Percentiles rank a stretch among this genome's conserved stretches.
Conservation (phyloP, 768 basidiomycete genomes). For the Kwoniella sp. region DNA sequence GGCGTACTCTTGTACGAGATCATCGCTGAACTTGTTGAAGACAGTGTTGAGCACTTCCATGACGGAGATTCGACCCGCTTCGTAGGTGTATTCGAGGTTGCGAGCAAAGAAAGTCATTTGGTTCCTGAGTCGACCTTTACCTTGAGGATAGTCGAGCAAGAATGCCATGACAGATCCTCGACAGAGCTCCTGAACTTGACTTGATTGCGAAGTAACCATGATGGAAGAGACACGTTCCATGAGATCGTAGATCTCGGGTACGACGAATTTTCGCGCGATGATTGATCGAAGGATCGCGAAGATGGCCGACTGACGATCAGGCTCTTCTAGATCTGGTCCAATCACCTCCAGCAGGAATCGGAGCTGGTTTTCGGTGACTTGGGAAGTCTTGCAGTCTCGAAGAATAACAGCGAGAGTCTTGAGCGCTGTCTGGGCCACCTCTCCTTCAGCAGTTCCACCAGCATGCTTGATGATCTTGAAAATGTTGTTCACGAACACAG, state of each 20-base stretch:
- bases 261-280: constrained; percentile 84
- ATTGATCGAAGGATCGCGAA: constrained; percentile 89
- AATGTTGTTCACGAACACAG: constrained; percentile 80
- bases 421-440: constrained; percentile 82
- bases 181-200: constrained; percentile 86
- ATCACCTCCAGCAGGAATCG: constrained; percentile 82
- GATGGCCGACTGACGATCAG: constrained; percentile 76
- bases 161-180: constrained; percentile 88
- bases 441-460: constrained; percentile 79
- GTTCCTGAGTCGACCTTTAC: constrained; percentile 80
- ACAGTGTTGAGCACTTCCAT: constrained; percentile 87
- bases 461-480: constrained; percentile 77
- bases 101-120: constrained; percentile 90
- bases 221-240: constrained; percentile 91
- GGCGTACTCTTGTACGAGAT: constrained; percentile 68
- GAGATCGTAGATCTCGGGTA: constrained; percentile 93
- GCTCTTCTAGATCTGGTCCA: constrained; percentile 86
- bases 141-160: constrained; percentile 95
- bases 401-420: constrained; percentile 81
- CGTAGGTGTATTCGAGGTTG: constrained; percentile 85
- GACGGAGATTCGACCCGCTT: constrained; percentile 88
- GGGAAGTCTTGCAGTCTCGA: constrained; percentile 80
- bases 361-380: constrained; percentile 86
- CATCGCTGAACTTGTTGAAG: constrained; percentile 76
- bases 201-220: constrained; percentile 89